Evolutionary conservation across 768 basidiomycete species (phyloP).

Genomic region (Suillus weaverae): DNA sequence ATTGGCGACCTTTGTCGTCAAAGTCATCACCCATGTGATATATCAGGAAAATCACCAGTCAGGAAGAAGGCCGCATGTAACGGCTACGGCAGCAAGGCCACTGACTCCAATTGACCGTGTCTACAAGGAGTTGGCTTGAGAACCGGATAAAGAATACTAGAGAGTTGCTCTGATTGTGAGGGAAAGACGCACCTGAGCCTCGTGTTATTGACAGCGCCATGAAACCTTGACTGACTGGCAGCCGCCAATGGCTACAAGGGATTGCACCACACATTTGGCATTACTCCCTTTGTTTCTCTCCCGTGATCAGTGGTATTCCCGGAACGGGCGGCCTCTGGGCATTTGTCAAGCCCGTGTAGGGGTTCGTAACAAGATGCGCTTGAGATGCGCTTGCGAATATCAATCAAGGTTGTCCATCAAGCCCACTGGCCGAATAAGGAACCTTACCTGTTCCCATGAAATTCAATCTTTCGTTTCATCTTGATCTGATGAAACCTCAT

Average conservation of each 20-base stretch:
- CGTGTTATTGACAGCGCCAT: conserved; percentile 31
- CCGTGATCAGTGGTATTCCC: conserved; percentile 25
- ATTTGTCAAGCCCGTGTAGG: conserved; percentile 20
- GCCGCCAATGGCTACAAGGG: conserved; percentile 30
- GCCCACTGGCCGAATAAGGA: conserved; percentile 16
- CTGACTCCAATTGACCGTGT: conserved; percentile 17
- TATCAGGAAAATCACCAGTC: conserved; percentile 36
- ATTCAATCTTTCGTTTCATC: conserved; percentile 8
- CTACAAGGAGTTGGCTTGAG: conserved; percentile 23
- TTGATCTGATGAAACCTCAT: conserved; percentile 15
- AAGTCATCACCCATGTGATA: conserved; percentile 20
- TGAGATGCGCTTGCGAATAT: conserved; percentile 7
- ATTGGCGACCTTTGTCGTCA: conserved; percentile 10
- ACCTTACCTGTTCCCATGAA: conserved; percentile 15
- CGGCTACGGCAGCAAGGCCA: conserved; percentile 11
- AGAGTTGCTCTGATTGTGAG: conserved; percentile 19
- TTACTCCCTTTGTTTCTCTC: conserved; percentile 26
- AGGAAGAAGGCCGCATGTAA: conserved; percentile 5
- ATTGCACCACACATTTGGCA: conserved; percentile 27
- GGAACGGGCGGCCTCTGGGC: conserved; percentile 10
- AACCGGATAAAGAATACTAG: conserved; percentile 22
- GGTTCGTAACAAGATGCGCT: conserved; percentile 11
- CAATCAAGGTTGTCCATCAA: conserved; percentile 14
- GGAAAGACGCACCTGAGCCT: conserved; percentile 31
- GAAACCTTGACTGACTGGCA: conserved; percentile 35